These are phyloP conservation scores for Fusarium globosum DNA, from an alignment of 2,329 filamentous ascomycete genomes.

Conservation along the genomic window DNA sequence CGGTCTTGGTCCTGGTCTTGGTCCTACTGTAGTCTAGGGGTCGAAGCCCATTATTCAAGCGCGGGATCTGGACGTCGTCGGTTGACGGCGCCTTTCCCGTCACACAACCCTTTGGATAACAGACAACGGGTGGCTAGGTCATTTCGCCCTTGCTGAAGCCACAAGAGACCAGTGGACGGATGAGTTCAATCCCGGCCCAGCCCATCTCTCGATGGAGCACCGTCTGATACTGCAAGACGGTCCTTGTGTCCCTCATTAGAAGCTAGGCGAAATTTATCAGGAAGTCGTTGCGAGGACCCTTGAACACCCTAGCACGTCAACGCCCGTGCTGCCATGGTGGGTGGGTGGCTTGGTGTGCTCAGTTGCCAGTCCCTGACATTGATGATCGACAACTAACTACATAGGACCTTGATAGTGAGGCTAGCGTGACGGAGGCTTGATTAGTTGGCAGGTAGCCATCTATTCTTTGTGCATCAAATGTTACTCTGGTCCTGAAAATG, in stretches of 20 bases:
- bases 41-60: constrained; percentile 6
- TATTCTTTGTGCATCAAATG: background rate
- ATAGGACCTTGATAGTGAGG: constrained; percentile 1
- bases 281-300: constrained; percentile 32
- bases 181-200: constrained; percentile 4
- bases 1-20: constrained; percentile 5
- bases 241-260: constrained; percentile 2
- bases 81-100: constrained; percentile 24
- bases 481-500: background rate
- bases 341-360: constrained; percentile 12
- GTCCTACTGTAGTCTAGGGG: constrained; percentile 10
- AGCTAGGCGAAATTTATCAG: constrained; percentile 12
- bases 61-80: constrained; percentile 23
- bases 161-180: constrained; percentile 20
- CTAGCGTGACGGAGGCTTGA: constrained; percentile 3
- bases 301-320: background rate
- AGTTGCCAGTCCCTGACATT: constrained; percentile 3
- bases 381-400: constrained; percentile 36
- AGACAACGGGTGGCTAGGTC: constrained; percentile 8
- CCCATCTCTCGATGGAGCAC: background rate
- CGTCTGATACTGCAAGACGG: background rate
- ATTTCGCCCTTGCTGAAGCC: constrained; percentile 30
- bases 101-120: constrained; percentile 9
- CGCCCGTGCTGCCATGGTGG: background rate
- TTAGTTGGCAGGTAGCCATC: background rate